Evolutionary conservation across 306 rosid species (phyloP), one percentile per base, ranked within the genome.

Genomic region (Casuarina cunninghamiana): DNA sequence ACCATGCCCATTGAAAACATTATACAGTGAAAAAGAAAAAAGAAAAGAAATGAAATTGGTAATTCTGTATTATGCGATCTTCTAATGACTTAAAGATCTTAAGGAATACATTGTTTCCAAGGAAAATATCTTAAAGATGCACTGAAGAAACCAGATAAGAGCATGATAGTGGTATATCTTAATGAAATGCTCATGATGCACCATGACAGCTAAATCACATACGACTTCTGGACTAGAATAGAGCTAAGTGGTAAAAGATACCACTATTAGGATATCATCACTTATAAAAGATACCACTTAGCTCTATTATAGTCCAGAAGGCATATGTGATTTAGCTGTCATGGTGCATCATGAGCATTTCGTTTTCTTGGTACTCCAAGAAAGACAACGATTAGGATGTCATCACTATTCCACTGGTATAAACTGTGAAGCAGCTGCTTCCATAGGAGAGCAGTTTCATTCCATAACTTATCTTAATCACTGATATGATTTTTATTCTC

Each of bases 371-470:
- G 13, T 19, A 7, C 48, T n/a, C 9, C 8, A 45, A 41, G 4
- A 17, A 66, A 16, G 35, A 2, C 13, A 17, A n/a, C 26, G 17
- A 41, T 66, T 41, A 41, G 8, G 50, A 41, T 66, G 49, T 11
- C 32, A 66, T 42, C 42, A 41, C 42, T 66, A 39, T 66, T 17
- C 71, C 17, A 41, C 26, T 2, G 11, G 17, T 3, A 41, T 10
- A 66, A n/a, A 66, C 50, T 66, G 42, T 16, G 9, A 66, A 41
- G 49, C 43, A 61, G 43, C 12, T 26, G 43, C 15, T 7, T 66
- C 65, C 65, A 58, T 58, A 58, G 21, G 62, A 58, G 10, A 37
- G 69, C 69, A 38, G 69, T 63, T 63, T 63, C 46, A 63, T 63
- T 38, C 43, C 46, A 63, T 5, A 35, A 62, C 45, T 35, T 3